These are phyloP conservation scores for Coix lacrymajobi DNA, from an alignment of 176 grass and related monocot species.

Conservation along the genomic window DNA sequence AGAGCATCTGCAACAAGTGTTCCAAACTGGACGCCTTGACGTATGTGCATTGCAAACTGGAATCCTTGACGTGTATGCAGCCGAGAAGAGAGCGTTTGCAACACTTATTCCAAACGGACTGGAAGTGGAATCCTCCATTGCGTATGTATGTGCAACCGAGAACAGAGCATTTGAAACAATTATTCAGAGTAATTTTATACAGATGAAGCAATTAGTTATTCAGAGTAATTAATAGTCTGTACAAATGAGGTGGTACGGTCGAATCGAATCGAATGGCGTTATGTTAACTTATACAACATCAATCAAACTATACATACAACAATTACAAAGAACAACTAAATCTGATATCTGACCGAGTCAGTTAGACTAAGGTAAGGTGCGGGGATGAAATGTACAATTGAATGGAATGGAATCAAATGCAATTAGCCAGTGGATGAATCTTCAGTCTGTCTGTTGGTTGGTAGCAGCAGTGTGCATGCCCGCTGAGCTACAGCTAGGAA, in stretches of 20 bases:
- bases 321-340: neutral
- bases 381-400: neutral
- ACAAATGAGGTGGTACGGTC: neutral
- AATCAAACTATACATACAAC: neutral
- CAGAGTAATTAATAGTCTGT: too few relatives aligned
- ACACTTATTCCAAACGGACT: neutral
- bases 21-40: too few relatives aligned
- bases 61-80: neutral
- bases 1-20: too few relatives aligned
- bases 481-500: neutral
- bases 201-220: too few relatives aligned
- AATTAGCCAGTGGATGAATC: neutral
- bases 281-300: neutral
- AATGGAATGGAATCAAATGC: neutral
- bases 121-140: too few relatives aligned
- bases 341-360: neutral
- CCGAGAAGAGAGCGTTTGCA: neutral
- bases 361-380: neutral
- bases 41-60: too few relatives aligned
- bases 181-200: neutral
- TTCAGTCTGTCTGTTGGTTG: too few relatives aligned
- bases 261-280: neutral
- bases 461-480: too few relatives aligned
- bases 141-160: neutral
- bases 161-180: neutral